Base-by-base conservation (phyloP, 148 eudicot genomes). In the Fagopyrum tataricum region DNA sequence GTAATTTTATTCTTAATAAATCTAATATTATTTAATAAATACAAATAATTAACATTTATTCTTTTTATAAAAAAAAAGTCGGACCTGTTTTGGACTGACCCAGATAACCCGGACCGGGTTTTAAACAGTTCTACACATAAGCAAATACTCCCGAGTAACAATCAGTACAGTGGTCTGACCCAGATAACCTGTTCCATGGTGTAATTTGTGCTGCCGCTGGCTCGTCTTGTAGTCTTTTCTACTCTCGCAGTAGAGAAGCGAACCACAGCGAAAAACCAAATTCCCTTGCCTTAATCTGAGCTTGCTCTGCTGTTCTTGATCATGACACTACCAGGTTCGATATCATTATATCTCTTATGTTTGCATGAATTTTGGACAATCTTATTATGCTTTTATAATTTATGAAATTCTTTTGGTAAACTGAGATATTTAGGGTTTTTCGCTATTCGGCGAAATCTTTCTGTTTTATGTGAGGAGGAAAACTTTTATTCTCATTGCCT, bases 261-360 rank as follows among this genome's bases (percentile, higher is more conserved):
- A 21, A 59, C 39, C 66, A 6, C 66, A 21, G 17, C 66, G 39
- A 59, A 59, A 59, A 9, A 9, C 39, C 37, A 37, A 11, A 59
- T 23, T 59, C 39, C 37, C 24, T 24, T 5, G 3, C 66, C 39
- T 59, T 8, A 8, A 21, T 59, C 39, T 21, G 66, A 59, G 23
- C 20, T 0, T 23, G 15, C 39, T 4, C 66, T 53, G 20, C 59
- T 53, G 66, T 3, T 21, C 37, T 24, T 12, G 66, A 59, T 59
- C 66, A 23, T 11, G 66, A 39, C 37, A 59, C 66, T 59, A 59
- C 66, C 10, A 59, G 66, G 66, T 59, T 59, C 14, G 39, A 39
- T 39, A 37, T 59, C 39, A 23, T 15, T 59, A 20, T 53, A 15
- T 21, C 66, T 23, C 13, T 8, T 13, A 46, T 12, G 13, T 3